Conservation (phyloP, 345 rosid genomes). For the Acer saccharum region DNA sequence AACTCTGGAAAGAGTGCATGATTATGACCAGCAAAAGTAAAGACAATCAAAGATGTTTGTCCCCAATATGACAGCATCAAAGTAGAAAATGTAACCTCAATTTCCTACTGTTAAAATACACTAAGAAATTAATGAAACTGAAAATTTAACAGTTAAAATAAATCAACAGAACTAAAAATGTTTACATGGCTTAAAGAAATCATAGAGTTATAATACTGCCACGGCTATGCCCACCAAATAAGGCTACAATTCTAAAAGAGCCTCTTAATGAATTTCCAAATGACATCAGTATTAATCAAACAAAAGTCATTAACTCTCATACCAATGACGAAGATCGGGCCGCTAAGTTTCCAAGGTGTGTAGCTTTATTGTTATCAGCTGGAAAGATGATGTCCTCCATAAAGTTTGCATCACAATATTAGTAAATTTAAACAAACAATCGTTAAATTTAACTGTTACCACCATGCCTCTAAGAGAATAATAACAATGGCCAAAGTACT, state of each 20-base stretch:
- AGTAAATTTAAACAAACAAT: constrained; percentile 18
- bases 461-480: constrained; percentile 9
- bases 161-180: neutral
- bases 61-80: neutral
- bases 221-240: neutral
- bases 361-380: constrained; percentile 42
- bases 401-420: constrained; percentile 15
- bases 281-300: neutral
- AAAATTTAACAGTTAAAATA: neutral
- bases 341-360: constrained; percentile 73
- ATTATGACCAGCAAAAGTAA: neutral
- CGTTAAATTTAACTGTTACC: neutral
- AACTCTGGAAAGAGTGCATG: neutral
- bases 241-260: neutral
- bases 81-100: neutral
- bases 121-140: neutral
- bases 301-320: constrained; percentile 18
- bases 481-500: constrained; percentile 27
- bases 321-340: constrained; percentile 72
- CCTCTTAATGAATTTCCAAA: neutral
- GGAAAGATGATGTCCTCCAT: constrained; percentile 70
- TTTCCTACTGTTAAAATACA: neutral
- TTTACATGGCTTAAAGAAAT: neutral
- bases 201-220: neutral
- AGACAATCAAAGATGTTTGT: neutral